Evolutionary conservation across 768 basidiomycete species (phyloP).

Genomic region (Tremella fuciformis): DNA sequence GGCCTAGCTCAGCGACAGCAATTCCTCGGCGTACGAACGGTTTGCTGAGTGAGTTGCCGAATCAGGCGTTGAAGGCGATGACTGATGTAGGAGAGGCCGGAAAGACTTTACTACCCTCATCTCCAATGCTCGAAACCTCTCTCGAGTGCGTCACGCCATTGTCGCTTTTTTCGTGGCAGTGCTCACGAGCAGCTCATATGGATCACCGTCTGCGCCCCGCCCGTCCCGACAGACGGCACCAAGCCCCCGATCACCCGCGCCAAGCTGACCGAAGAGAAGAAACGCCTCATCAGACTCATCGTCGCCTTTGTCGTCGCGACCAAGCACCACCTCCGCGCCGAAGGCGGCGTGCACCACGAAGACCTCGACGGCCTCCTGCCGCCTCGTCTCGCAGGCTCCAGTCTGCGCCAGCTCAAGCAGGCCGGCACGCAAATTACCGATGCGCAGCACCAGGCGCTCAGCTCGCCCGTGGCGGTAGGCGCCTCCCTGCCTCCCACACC

Average conservation of each 20-base stretch:
- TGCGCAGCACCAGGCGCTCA: neutral
- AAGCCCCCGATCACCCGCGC: slow-evolving; percentile 39
- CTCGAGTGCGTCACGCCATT: slow-evolving; percentile 21
- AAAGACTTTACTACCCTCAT: slow-evolving; percentile 73
- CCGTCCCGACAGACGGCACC: slow-evolving; percentile 39
- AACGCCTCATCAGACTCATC: slow-evolving; percentile 66
- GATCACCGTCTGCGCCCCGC: slow-evolving; percentile 66
- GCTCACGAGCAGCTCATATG: slow-evolving; percentile 61
- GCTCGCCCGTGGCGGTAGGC: neutral
- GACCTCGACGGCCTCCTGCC: slow-evolving; percentile 73
- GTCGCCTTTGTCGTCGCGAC: slow-evolving; percentile 69
- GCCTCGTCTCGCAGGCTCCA: slow-evolving; percentile 26
- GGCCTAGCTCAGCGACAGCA: slow-evolving; percentile 12
- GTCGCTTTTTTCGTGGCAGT: slow-evolving; percentile 31
- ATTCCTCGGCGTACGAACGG: slow-evolving; percentile 39
- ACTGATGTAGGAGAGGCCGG: slow-evolving; percentile 66
- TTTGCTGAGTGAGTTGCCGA: slow-evolving; percentile 55
- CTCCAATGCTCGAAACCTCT: slow-evolving; percentile 56
- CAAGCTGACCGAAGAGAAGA: slow-evolving; percentile 57
- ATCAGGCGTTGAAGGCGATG: slow-evolving; percentile 38
- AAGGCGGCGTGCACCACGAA: slow-evolving; percentile 71
- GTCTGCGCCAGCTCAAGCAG: slow-evolving; percentile 13
- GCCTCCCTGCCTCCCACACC: slow-evolving; percentile 9
- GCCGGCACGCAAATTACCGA: slow-evolving; percentile 6
- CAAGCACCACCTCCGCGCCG: slow-evolving; percentile 58